Base-by-base conservation (phyloP, 306 rosid species). In the Medicago lupulina region DNA sequence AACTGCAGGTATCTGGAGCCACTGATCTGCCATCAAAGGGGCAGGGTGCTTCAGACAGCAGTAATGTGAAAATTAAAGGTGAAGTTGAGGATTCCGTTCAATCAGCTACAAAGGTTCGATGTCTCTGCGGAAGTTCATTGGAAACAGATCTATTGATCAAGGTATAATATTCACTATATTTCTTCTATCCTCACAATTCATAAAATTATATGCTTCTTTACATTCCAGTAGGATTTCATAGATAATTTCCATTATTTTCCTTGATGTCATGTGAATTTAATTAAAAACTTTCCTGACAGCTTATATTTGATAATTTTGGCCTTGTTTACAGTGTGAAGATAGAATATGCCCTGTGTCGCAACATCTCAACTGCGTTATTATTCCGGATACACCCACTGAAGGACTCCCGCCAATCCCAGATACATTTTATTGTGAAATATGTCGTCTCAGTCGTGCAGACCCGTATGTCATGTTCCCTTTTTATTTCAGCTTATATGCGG, bases 401-500 rank as follows among this genome's bases (percentile, higher is more conserved):
- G 87, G 85, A 80, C 83, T 58, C 79, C 88, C 87, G 6, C 86
- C 80, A 51, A 76, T 84, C 75, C 99, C 96, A 41, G 93, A 90
- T 18, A 59, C 76, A 71, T 96, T 96, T 75, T 92, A 86, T 66
- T 96, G 99, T 70, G 98, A 88, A 83, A 80, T 87, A 50, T 96
- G 99, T 79, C 96, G 99, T 75, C 93, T 96, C 57, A 86, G 53
- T 76, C 98, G 99, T 2, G 96, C 99, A 83, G 99, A 96, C 61
- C 99, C 99, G 99, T 92, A 89, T 71, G 99, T 81, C 38, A 49
- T 25, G 58, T 73, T 81, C 41, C 68, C 47, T 55, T 72, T 9
- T 62, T 43, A 23, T 76, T 83, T 81, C 49, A 75, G 74, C 74
- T 78, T 70, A 16, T 16, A 66, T 70, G n/a, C 14, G 14, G 51